Conservation (phyloP, 495 filamentous ascomycete genomes). For the Parathielavia hyrcaniae region DNA sequence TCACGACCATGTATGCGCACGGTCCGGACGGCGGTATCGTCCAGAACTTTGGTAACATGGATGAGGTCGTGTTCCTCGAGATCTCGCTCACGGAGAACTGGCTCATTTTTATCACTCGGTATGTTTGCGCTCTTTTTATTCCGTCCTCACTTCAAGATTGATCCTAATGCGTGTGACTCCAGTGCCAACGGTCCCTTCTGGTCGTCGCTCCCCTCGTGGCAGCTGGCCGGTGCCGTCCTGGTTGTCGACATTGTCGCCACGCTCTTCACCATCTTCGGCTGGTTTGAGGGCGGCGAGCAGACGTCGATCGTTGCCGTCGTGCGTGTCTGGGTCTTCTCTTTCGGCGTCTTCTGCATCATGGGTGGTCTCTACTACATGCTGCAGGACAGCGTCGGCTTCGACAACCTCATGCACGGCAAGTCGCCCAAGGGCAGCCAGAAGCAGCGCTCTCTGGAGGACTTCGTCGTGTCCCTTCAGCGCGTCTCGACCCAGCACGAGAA, state of each 20-base stretch:
- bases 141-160: neutral
- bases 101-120: conserved; percentile 87
- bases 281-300: conserved; percentile 54
- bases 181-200: conserved; percentile 80
- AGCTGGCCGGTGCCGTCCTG: conserved; percentile 68
- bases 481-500: conserved; percentile 81
- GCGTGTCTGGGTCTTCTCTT: conserved; percentile 84
- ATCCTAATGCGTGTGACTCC: conserved; percentile 6
- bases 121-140: conserved; percentile 8
- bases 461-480: conserved; percentile 77
- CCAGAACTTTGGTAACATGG: conserved; percentile 75
- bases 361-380: conserved; percentile 66
- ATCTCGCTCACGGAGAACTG: conserved; percentile 91
- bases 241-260: conserved; percentile 77
- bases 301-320: conserved; percentile 73
- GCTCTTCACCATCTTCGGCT: conserved; percentile 76
- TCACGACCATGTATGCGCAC: conserved; percentile 67
- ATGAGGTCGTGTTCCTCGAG: conserved; percentile 81
- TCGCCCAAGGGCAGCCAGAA: conserved; percentile 65
- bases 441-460: conserved; percentile 76
- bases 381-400: conserved; percentile 67
- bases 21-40: conserved; percentile 70
- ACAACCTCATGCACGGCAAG: conserved; percentile 90
- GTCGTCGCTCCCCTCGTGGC: conserved; percentile 77
- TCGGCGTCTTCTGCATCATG: conserved; percentile 64